phyloP scores from a whole-genome alignment of 2,329 filamentous ascomycete genomes.

The Alternaria triticimaculans region DNA sequence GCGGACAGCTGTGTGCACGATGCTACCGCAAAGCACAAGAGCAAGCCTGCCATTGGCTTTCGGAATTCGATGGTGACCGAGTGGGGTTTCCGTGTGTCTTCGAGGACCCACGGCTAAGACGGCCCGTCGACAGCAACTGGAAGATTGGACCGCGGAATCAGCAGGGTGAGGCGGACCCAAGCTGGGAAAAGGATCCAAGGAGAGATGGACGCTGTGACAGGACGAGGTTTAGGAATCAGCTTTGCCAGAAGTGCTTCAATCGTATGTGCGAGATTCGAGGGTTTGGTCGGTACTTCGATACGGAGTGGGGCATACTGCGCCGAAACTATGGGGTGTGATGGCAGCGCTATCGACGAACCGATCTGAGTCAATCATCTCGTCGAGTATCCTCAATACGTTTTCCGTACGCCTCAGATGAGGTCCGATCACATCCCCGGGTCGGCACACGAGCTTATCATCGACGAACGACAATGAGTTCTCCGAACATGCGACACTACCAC shows the following conservation, averaged over 20 bases:
- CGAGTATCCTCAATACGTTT: not conserved
- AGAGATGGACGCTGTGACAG: constrained; percentile 29
- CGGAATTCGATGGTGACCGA: constrained; percentile 29
- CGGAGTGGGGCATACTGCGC: constrained; percentile 27
- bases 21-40: constrained; percentile 29
- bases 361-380: not conserved
- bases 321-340: constrained; percentile 11
- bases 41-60: constrained; percentile 27
- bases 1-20: constrained; percentile 30
- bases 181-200: constrained; percentile 33
- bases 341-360: not conserved
- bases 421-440: not conserved
- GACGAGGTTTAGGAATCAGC: constrained; percentile 20
- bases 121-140: constrained; percentile 26
- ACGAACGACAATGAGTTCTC: not conserved
- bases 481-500: not conserved
- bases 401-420: not conserved
- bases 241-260: constrained; percentile 33
- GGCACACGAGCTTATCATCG: not conserved
- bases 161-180: constrained; percentile 21
- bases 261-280: constrained; percentile 33
- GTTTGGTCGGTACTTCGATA: constrained; percentile 31
- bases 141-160: constrained; percentile 26
- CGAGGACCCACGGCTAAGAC: constrained; percentile 21
- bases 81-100: constrained; percentile 33